A percentile compares a stretch with the other conserved stretches of the same genome.
phyloP scores from a whole-genome alignment of 495 filamentous ascomycete species.

The Physcia stellaris region DNA sequence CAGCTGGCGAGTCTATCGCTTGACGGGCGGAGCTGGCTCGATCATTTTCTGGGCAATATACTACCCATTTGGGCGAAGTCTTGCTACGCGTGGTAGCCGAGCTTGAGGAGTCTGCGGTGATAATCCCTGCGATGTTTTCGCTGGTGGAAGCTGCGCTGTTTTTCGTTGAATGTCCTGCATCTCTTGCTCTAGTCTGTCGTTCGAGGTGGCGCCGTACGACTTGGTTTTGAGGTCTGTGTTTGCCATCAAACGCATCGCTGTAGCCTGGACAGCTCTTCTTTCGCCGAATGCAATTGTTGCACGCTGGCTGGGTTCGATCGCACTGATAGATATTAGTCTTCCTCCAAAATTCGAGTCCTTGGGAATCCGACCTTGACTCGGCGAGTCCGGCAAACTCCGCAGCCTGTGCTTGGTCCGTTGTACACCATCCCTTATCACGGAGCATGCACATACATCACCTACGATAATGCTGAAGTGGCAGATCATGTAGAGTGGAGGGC shows the following conservation, averaged over 20 bases:
- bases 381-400: slow-evolving; percentile 6
- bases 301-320: slow-evolving; percentile 24
- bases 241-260: slow-evolving; percentile 14
- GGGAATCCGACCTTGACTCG: slow-evolving; percentile 7
- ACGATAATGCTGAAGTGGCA: neutral
- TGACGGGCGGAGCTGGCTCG: neutral
- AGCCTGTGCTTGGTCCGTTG: slow-evolving; percentile 6
- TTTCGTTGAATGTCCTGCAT: neutral
- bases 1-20: neutral
- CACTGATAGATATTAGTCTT: slow-evolving; percentile 10
- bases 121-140: neutral
- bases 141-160: neutral
- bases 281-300: slow-evolving; percentile 25
- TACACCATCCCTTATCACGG: slow-evolving; percentile 2
- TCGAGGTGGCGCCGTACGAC: neutral
- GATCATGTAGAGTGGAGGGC: neutral
- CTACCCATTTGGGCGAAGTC: neutral
- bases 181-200: neutral
- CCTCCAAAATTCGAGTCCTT: neutral
- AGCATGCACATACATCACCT: neutral
- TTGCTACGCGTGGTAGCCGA: neutral
- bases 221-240: slow-evolving; percentile 9
- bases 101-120: neutral
- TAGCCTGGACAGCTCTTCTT: slow-evolving; percentile 24
- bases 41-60: slow-evolving; percentile 1